Percentiles rank a stretch among this genome's conserved stretches.
These are phyloP conservation scores for Alternaria panax DNA, from an alignment of 2,329 filamentous ascomycete genomes.

Conservation along the genomic window DNA sequence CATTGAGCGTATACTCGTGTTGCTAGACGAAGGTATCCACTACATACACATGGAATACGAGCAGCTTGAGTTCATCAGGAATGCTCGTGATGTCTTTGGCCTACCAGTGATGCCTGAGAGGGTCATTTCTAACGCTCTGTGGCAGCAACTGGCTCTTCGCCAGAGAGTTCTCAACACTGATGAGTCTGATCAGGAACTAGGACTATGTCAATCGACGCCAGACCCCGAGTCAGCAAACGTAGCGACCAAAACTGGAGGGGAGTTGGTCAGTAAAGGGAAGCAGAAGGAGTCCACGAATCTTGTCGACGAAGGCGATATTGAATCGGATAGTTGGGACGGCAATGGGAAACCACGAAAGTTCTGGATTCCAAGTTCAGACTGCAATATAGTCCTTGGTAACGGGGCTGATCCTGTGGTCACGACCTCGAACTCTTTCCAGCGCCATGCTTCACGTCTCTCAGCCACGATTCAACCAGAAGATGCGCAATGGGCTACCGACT, in stretches of 20 bases:
- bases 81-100: slow-evolving; percentile 60
- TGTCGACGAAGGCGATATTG: slow-evolving; percentile 45
- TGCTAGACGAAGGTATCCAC: slow-evolving; percentile 66
- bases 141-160: slow-evolving; percentile 65
- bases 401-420: slow-evolving; percentile 61
- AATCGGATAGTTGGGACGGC: slow-evolving; percentile 62
- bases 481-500: slow-evolving; percentile 64
- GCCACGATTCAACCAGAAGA: slow-evolving; percentile 62
- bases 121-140: slow-evolving; percentile 63
- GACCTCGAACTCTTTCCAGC: slow-evolving; percentile 54
- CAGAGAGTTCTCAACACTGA: slow-evolving; percentile 63
- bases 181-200: slow-evolving; percentile 61
- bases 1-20: slow-evolving; percentile 62
- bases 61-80: slow-evolving; percentile 63
- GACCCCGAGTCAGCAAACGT: slow-evolving; percentile 36
- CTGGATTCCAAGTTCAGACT: slow-evolving; percentile 64
- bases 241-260: slow-evolving; percentile 32
- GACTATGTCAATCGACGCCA: slow-evolving; percentile 56
- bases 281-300: slow-evolving; percentile 38
- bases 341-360: slow-evolving; percentile 64
- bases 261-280: slow-evolving; percentile 53
- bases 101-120: slow-evolving; percentile 63
- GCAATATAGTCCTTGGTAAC: slow-evolving; percentile 64
- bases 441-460: slow-evolving; percentile 57
- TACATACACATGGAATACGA: slow-evolving; percentile 67